These are phyloP conservation scores for Termitomyces sp. DNA, from an alignment of 768 basidiomycete species.

Conservation along the genomic window DNA sequence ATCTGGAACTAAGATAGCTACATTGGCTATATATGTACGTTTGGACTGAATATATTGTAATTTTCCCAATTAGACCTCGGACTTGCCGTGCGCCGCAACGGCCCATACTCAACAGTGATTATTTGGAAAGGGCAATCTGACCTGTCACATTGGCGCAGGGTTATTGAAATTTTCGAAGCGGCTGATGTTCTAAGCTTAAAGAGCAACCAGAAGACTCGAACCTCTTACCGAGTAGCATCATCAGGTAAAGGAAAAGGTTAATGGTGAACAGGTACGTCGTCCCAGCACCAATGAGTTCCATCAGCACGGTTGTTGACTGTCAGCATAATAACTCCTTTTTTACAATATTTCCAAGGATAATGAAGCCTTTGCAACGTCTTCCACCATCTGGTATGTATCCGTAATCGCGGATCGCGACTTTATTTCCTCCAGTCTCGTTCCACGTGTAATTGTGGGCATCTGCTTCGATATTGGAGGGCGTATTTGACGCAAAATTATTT, in stretches of 20 bases:
- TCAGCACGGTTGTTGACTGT: conserved; percentile 19
- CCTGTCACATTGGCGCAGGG: background rate
- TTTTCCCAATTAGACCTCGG: too few relatives aligned
- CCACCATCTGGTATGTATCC: conserved; percentile 36
- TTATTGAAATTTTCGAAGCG: conserved; percentile 18
- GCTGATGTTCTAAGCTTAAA: conserved; percentile 19
- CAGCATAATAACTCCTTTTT: conserved; percentile 23
- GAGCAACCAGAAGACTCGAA: background rate
- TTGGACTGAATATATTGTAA: too few relatives aligned
- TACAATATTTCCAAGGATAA: conserved; percentile 36
- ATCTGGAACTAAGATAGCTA: too few relatives aligned
- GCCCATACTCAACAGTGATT: background rate
- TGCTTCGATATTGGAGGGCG: conserved; percentile 34
- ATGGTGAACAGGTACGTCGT: conserved; percentile 24
- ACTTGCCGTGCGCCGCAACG: too few relatives aligned
- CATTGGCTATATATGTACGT: too few relatives aligned
- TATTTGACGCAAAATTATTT: conserved; percentile 33
- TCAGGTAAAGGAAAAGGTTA: conserved; percentile 32
- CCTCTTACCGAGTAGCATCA: conserved; percentile 29
- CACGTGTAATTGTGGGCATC: conserved; percentile 36
- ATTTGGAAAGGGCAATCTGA: conserved; percentile 18
- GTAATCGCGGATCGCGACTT: conserved; percentile 41
- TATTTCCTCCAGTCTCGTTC: conserved; percentile 33
- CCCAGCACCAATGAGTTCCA: conserved; percentile 38
- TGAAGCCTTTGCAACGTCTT: conserved; percentile 34